phyloP scores from a whole-genome alignment of 164 flowering plant genomes.

The Vitis vinifera region DNA sequence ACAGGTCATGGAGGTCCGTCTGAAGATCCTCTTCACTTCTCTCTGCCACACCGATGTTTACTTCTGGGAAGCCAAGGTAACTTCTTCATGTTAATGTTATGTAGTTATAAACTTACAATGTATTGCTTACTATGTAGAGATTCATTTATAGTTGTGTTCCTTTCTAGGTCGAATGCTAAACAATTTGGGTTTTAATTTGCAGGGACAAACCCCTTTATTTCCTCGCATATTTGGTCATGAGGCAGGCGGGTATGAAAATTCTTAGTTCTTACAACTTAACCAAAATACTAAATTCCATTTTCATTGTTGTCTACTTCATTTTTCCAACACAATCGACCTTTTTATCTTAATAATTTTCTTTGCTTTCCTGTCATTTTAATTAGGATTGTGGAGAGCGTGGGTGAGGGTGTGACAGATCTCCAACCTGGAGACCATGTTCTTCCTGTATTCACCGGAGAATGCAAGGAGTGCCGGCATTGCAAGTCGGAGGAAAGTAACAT shows the following conservation, averaged over 20 bases:
- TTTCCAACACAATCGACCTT: background rate
- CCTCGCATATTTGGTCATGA: slow-evolving; percentile 47
- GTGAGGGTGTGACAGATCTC: slow-evolving; percentile 19
- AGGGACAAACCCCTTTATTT: slow-evolving; percentile 42
- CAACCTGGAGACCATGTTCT: slow-evolving; percentile 22
- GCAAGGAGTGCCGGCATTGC: slow-evolving; percentile 23
- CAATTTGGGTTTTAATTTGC: slow-evolving; percentile 4
- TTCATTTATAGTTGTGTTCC: too few relatives aligned
- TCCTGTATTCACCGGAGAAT: slow-evolving; percentile 26
- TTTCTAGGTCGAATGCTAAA: too few relatives aligned
- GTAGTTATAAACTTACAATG: background rate
- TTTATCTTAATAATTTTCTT: background rate
- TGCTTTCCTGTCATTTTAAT: background rate
- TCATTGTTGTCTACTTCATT: background rate
- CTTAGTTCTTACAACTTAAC: too few relatives aligned
- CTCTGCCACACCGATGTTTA: slow-evolving; percentile 57
- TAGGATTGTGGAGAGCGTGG: slow-evolving; percentile 21
- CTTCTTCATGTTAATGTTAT: background rate
- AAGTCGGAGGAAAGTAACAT: slow-evolving; percentile 25
- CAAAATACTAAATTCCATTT: too few relatives aligned
- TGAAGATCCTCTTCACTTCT: slow-evolving; percentile 48
- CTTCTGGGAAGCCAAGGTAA: slow-evolving; percentile 57
- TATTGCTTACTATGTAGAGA: too few relatives aligned
- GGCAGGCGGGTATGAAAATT: slow-evolving; percentile 36
- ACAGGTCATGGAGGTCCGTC: slow-evolving; percentile 38